Evolutionary conservation across 441 rosid species (phyloP), one percentile per base, ranked within the genome.

Genomic region (Arabidopsis lyrata): DNA sequence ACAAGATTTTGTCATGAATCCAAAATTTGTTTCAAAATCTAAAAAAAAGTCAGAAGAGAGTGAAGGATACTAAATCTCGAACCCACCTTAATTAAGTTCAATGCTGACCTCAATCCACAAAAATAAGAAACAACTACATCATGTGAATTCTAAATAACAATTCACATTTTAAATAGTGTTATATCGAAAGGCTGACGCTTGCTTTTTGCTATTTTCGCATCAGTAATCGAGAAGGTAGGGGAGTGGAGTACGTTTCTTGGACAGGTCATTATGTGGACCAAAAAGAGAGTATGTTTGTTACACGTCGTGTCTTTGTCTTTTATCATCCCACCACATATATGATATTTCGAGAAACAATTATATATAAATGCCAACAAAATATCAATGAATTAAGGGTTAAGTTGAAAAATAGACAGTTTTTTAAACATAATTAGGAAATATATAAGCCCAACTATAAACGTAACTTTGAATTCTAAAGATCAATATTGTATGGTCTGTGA

Each of bases 171-270:
- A 11, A 24, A 39, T 6, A 39, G 13, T 20, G 24, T 39, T 59
- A 22, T 14, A 60, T 11, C 3, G 7, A 34, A 39, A 22, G 34
- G 9, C 10, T n/a, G 14, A 60, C 65, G 13, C 20, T 42, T 62
- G 38, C 39, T 63, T 63, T 27, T 13, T 16, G 44, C 54, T 41
- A 41, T 4, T 16, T 66, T 55, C 14, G 31, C 55, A 11, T 59
- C 16, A 31, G 8, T 42, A 27, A 15, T n/a, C 18, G 61, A 41
- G 31, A 8, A 32, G 24, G 64, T 52, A 32, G 74, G 18, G 22
- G 12, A 35, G 35, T 34, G 32, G 47, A 35, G 16, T 58, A 58
- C 58, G 66, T 58, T 22, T 70, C 57, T 24, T 58, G 29, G 66
- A 58, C 2, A 8, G 12, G 39, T 61, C 35, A 49, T 14, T 35